Conservation (phyloP, 345 rosid species). For the Mercurialis annua region DNA sequence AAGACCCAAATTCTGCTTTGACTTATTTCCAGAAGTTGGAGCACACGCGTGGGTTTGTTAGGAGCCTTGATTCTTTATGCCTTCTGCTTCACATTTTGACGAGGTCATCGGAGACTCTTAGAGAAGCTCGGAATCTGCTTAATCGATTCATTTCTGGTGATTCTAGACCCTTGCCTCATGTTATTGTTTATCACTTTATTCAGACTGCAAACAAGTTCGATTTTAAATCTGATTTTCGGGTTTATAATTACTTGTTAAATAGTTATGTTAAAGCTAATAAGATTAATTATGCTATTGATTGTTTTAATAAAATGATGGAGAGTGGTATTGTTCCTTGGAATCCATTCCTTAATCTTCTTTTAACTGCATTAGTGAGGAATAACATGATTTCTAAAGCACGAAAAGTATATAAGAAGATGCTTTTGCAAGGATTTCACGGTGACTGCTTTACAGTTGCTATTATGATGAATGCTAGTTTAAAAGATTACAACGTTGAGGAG, state of each 20-base stretch:
- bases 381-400: constrained; percentile 41
- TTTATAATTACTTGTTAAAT: constrained; percentile 57
- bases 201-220: constrained; percentile 35
- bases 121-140: constrained; percentile 42
- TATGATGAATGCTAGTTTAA: constrained; percentile 55
- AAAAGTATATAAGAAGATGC: constrained; percentile 48
- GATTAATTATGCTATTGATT: constrained; percentile 39
- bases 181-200: constrained; percentile 39
- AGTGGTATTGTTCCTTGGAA: constrained; percentile 33
- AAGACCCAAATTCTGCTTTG: constrained; percentile 45
- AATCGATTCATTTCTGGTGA: constrained; percentile 31
- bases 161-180: constrained; percentile 33
- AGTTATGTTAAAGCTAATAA: constrained; percentile 43
- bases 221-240: constrained; percentile 39
- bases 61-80: constrained; percentile 40
- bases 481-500: constrained; percentile 45
- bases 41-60: constrained; percentile 33
- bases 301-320: constrained; percentile 42
- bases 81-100: constrained; percentile 59
- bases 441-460: constrained; percentile 38
- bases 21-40: constrained; percentile 35
- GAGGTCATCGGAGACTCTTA: constrained; percentile 25
- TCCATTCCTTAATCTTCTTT: constrained; percentile 33
- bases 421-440: constrained; percentile 38
- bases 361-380: constrained; percentile 43